Base-by-base conservation (phyloP, 345 rosid species). In the Lenwebbia sp. region DNA sequence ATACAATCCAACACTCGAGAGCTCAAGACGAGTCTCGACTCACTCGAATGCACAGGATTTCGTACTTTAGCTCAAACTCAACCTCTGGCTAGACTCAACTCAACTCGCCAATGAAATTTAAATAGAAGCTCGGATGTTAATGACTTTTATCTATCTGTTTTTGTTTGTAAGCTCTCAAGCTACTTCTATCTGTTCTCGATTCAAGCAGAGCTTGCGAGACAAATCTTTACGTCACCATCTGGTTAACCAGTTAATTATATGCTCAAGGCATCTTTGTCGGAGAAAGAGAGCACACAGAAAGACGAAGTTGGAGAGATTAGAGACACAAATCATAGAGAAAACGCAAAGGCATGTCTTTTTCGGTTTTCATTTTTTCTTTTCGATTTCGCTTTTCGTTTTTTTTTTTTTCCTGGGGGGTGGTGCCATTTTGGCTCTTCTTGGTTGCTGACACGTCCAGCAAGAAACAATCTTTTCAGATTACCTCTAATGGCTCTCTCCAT, bases 391-490 rank as follows among this genome's bases (percentile, higher is more conserved):
- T 65, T 1, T 2, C 7, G 13, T 7, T 28, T 7, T 4, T 55
- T 4, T 0, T 15, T 28, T 15, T 30, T 8, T 33, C 4, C 25
- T 9, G 25, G 12, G 23, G 3, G 40, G 75, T 23, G 47, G 78
- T 70, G 47, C 13, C 78, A 70, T 33, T 55, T 70, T 70, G 78
- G 78, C 78, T 70, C 33, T 70, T 19, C 78, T 21, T 19, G 25
- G 23, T 19, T 8, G 78, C 78, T 70, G 78, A 70, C 78, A 70
- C 47, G 25, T 54, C 57, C 56, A 83, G 54, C 84, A 54, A 52
- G 84, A 52, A 83, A 50, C 84, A 51, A 83, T 83, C 84, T 83
- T 83, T 51, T 83, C 84, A 83, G 56, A 83, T 83, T 83, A 83
- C 84, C 84, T 83, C 58, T 52, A 83, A 83, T 83, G 51, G 84